Conservation (phyloP, 441 rosid species). For the Omphalea diandra region DNA sequence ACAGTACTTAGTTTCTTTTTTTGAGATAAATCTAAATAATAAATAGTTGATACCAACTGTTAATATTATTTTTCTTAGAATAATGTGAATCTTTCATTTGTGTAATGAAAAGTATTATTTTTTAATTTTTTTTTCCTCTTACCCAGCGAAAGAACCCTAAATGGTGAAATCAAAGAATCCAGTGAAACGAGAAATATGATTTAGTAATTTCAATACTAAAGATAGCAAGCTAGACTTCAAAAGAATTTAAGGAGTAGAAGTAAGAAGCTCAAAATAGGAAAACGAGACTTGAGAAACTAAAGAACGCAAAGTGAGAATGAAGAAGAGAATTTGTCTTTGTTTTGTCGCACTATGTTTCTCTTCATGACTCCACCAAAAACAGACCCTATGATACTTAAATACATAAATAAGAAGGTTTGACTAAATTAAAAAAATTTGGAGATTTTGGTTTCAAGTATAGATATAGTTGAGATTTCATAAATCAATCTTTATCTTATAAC, state of each 20-base stretch:
- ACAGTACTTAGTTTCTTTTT: too few relatives aligned
- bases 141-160: too few relatives aligned
- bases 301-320: background rate
- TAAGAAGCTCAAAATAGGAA: background rate
- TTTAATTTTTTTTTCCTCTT: too few relatives aligned
- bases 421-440: background rate
- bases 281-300: background rate
- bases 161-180: too few relatives aligned
- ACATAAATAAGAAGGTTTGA: background rate
- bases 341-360: background rate
- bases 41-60: too few relatives aligned
- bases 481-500: constrained; percentile 2
- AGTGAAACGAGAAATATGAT: too few relatives aligned
- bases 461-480: background rate
- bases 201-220: background rate
- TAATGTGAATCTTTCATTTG: too few relatives aligned
- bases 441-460: background rate
- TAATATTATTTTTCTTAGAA: too few relatives aligned
- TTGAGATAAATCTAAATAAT: too few relatives aligned
- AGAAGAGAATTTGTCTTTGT: background rate
- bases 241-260: background rate
- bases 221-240: background rate
- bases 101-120: too few relatives aligned
- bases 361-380: background rate
- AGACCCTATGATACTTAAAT: background rate